Evolutionary conservation across 208 protist species (phyloP).

Genomic region (Endotrypanum monterogeii): DNA sequence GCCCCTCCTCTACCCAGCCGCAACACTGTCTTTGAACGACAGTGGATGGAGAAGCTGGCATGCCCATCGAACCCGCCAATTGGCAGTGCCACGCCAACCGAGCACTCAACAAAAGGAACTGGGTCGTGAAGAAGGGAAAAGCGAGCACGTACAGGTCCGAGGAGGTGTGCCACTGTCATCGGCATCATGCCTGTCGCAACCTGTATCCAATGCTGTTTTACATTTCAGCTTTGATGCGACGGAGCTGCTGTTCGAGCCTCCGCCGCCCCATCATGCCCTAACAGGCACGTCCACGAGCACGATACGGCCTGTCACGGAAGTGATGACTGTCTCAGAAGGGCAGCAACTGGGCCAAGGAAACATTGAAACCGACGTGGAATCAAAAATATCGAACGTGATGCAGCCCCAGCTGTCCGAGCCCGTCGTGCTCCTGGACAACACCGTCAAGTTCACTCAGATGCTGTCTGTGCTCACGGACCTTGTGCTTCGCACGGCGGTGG

Average conservation of each 20-base stretch:
- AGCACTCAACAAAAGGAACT: neutral
- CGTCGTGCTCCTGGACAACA: slow-evolving; percentile 19
- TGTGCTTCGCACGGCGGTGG: slow-evolving; percentile 11
- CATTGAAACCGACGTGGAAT: neutral
- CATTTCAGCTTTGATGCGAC: slow-evolving; percentile 32
- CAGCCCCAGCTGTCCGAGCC: neutral
- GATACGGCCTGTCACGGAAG: neutral
- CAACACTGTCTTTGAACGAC: slow-evolving; percentile 32
- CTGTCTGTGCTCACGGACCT: slow-evolving; percentile 33
- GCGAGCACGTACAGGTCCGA: neutral
- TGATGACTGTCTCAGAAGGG: neutral
- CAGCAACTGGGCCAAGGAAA: neutral
- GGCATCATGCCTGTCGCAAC: neutral
- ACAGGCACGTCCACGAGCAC: neutral
- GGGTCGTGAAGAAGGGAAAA: neutral
- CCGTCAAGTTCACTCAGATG: slow-evolving; percentile 28
- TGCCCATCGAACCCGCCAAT: slow-evolving; percentile 21
- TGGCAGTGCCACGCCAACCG: slow-evolving; percentile 7
- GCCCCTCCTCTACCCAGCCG: slow-evolving; percentile 21
- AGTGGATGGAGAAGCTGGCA: slow-evolving; percentile 30
- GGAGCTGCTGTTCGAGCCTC: slow-evolving; percentile 22
- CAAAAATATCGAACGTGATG: neutral
- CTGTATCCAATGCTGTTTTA: slow-evolving; percentile 28
- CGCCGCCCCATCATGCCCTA: neutral
- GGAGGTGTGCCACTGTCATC: neutral